These are phyloP conservation scores for Verbascum thapsus DNA, from an alignment of 257 asterid genomes.

Conservation along the genomic window DNA sequence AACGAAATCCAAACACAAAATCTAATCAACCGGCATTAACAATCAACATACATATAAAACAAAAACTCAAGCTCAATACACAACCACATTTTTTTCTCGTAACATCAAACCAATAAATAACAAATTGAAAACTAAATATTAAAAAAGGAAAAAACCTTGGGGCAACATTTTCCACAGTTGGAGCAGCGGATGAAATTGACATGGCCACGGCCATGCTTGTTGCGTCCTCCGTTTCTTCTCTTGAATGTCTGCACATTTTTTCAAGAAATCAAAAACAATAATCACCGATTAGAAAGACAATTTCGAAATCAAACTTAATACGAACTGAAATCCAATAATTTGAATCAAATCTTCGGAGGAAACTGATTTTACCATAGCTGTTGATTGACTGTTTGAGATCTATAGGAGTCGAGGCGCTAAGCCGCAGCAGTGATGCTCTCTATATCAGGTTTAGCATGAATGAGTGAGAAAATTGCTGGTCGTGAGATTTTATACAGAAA, in stretches of 20 bases:
- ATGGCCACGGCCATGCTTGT: constrained; percentile 80
- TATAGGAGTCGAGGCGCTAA: constrained; percentile 21
- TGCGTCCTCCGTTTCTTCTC: constrained; percentile 76
- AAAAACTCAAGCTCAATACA: no score
- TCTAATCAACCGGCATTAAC: no score
- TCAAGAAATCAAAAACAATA: not conserved
- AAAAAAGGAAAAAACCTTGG: constrained; percentile 48
- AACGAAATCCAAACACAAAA: no score
- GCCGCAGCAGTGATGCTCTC: constrained; percentile 29
- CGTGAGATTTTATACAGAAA: constrained; percentile 19
- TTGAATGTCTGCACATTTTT: constrained; percentile 52
- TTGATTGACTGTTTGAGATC: constrained; percentile 26
- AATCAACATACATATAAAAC: no score
- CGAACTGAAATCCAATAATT: not conserved
- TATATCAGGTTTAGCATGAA: no score
- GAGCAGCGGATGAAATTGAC: constrained; percentile 70
- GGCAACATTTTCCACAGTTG: constrained; percentile 79
- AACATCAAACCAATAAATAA: no score
- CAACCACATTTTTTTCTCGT: no score
- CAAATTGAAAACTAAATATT: no score
- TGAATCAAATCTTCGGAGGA: not conserved
- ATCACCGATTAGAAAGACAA: not conserved
- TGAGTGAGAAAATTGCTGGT: constrained; percentile 23
- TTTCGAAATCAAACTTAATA: not conserved
- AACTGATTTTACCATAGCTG: constrained; percentile 31